Conservation (phyloP, 495 filamentous ascomycete species). For the Aspergillus kassunensis region DNA sequence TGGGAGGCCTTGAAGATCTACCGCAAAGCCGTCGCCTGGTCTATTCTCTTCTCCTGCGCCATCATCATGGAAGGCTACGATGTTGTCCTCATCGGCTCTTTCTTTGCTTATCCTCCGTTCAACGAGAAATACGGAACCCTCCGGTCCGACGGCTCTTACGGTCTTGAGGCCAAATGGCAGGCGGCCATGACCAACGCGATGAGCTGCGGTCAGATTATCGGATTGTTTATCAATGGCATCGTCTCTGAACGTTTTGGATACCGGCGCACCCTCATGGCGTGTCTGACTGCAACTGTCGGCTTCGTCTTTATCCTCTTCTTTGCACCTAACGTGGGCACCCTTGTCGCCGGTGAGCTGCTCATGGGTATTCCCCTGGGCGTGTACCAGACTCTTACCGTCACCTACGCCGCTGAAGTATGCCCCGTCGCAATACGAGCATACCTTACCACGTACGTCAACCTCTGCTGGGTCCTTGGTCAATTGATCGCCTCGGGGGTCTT, state of each 20-base stretch:
- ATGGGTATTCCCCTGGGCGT: constrained; percentile 29
- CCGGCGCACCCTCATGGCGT: constrained; percentile 58
- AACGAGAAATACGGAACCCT: constrained; percentile 63
- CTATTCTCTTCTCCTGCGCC: constrained; percentile 47
- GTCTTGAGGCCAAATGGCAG: constrained; percentile 50
- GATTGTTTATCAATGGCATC: constrained; percentile 58
- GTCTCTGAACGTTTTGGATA: constrained; percentile 63
- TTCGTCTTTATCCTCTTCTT: constrained; percentile 33
- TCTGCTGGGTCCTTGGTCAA: constrained; percentile 48
- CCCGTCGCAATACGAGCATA: constrained; percentile 39
- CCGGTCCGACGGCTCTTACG: constrained; percentile 35
- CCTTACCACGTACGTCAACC: constrained; percentile 42
- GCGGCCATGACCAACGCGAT: constrained; percentile 59
- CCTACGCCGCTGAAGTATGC: constrained; percentile 49
- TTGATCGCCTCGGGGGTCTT: constrained; percentile 48
- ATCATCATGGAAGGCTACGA: constrained; percentile 59
- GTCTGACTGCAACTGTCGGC: constrained; percentile 44
- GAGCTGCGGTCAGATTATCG: constrained; percentile 54
- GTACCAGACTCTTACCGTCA: constrained; percentile 46
- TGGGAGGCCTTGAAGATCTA: constrained; percentile 46
- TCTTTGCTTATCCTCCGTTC: constrained; percentile 51
- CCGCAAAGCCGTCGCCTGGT: constrained; percentile 54
- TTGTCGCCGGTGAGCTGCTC: constrained; percentile 17
- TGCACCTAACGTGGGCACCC: constrained; percentile 13
- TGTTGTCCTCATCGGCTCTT: constrained; percentile 50